Evolutionary conservation across 805 yeast species (phyloP).

Genomic region (Zygotorulaspora danielsina): DNA sequence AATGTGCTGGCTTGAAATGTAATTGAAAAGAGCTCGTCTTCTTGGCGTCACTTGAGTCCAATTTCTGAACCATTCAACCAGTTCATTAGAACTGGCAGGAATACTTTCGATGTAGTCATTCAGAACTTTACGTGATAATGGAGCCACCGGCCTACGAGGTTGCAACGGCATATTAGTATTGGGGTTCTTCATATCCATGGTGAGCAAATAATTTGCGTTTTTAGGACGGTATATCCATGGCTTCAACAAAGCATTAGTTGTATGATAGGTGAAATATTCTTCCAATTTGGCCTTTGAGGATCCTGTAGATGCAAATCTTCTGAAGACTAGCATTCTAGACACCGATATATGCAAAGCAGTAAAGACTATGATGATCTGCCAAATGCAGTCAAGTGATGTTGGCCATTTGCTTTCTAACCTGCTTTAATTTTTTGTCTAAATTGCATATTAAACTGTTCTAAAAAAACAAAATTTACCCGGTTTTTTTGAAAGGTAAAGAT

Average conservation of each 20-base stretch:
- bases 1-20: constrained; percentile 23
- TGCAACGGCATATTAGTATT: constrained; percentile 32
- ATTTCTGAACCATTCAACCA: constrained; percentile 24
- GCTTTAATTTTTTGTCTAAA: too few relatives aligned
- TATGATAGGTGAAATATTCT: constrained; percentile 35
- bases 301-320: constrained; percentile 18
- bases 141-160: constrained; percentile 34
- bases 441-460: too few relatives aligned
- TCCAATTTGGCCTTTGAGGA: constrained; percentile 30
- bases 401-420: too few relatives aligned
- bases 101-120: constrained; percentile 26
- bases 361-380: too few relatives aligned
- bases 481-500: too few relatives aligned
- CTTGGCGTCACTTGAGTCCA: constrained; percentile 29
- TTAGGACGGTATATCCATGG: constrained; percentile 41
- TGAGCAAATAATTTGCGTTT: constrained; percentile 37
- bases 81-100: constrained; percentile 18
- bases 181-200: constrained; percentile 41
- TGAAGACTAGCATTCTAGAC: constrained; percentile 12
- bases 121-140: constrained; percentile 29
- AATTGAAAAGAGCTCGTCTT: constrained; percentile 25
- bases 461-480: too few relatives aligned
- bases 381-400: too few relatives aligned
- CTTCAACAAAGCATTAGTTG: constrained; percentile 34
- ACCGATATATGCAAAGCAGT: neutral